phyloP scores from a whole-genome alignment of 169 alveolate species.

The Eimeria praecox region DNA sequence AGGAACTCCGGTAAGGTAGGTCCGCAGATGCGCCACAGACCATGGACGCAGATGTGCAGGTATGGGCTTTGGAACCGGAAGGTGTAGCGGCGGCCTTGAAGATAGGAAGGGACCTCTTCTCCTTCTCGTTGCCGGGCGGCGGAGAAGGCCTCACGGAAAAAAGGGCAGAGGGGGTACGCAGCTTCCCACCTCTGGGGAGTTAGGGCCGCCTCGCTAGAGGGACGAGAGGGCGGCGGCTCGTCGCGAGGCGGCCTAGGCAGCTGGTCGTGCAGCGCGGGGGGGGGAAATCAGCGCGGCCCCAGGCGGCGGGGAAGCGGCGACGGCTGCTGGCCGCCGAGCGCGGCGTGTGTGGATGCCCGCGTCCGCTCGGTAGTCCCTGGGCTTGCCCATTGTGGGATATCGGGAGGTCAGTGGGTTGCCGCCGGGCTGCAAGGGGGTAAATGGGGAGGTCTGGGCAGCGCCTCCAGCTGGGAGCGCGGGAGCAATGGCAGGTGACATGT shows the following conservation, averaged over 20 bases:
- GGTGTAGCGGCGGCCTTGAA: slow-evolving; percentile 8
- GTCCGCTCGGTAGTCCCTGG: slow-evolving; percentile 3
- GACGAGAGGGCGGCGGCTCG: background rate
- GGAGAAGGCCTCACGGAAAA: background rate
- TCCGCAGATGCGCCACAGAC: background rate
- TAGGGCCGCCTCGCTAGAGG: background rate
- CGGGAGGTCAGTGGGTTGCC: background rate
- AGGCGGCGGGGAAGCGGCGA: background rate
- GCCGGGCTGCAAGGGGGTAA: background rate
- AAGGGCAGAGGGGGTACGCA: background rate
- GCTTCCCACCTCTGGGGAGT: slow-evolving; percentile 1
- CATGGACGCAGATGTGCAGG: slow-evolving; percentile 16
- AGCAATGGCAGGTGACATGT: background rate
- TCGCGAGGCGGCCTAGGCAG: background rate
- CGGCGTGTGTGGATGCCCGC: background rate
- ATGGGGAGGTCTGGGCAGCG: background rate
- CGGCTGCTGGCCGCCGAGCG: background rate
- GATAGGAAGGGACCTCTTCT: background rate
- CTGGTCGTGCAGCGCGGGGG: background rate
- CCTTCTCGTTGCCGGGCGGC: slow-evolving; percentile 1
- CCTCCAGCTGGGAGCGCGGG: background rate
- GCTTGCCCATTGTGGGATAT: background rate
- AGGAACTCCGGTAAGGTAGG: background rate
- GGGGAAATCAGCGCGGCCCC: background rate
- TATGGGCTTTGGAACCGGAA: background rate